A percentile compares a stretch with the other conserved stretches of the same genome.
phyloP scores from a whole-genome alignment of 495 filamentous ascomycete species.

The Penicillium antarcticum region DNA sequence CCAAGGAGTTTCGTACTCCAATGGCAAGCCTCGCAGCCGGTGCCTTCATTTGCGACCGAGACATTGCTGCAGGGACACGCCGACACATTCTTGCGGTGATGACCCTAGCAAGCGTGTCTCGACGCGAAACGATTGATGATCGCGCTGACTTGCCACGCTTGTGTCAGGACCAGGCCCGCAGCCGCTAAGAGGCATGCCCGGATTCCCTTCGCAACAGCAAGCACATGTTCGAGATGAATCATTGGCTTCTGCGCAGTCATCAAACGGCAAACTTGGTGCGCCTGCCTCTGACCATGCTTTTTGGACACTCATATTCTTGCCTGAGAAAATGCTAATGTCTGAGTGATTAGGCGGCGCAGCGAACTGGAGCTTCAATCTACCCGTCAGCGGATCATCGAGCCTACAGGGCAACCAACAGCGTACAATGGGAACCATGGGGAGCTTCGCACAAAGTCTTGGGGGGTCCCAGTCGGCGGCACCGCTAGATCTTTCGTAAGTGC shows the following conservation, averaged over 20 bases:
- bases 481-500: slow-evolving; percentile 77
- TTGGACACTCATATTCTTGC: background rate
- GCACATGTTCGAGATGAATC: slow-evolving; percentile 57
- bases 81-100: slow-evolving; percentile 16
- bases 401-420: slow-evolving; percentile 59
- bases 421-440: slow-evolving; percentile 58
- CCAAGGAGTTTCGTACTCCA: slow-evolving; percentile 13
- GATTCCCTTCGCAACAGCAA: slow-evolving; percentile 65
- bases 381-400: slow-evolving; percentile 64
- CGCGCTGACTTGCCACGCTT: slow-evolving; percentile 27
- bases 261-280: slow-evolving; percentile 74
- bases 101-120: slow-evolving; percentile 13
- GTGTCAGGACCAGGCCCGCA: slow-evolving; percentile 62
- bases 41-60: slow-evolving; percentile 28
- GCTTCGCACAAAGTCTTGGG: slow-evolving; percentile 79
- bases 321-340: slow-evolving; percentile 27
- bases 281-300: slow-evolving; percentile 5
- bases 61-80: slow-evolving; percentile 19
- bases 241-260: slow-evolving; percentile 63
- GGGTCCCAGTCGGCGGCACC: slow-evolving; percentile 72
- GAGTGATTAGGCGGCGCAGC: slow-evolving; percentile 56
- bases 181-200: slow-evolving; percentile 66
- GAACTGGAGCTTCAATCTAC: slow-evolving; percentile 74
- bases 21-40: slow-evolving; percentile 21
- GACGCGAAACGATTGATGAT: slow-evolving; percentile 7